Evolutionary conservation across 179 eudicot species (phyloP).

Genomic region (Silene coronaria): DNA sequence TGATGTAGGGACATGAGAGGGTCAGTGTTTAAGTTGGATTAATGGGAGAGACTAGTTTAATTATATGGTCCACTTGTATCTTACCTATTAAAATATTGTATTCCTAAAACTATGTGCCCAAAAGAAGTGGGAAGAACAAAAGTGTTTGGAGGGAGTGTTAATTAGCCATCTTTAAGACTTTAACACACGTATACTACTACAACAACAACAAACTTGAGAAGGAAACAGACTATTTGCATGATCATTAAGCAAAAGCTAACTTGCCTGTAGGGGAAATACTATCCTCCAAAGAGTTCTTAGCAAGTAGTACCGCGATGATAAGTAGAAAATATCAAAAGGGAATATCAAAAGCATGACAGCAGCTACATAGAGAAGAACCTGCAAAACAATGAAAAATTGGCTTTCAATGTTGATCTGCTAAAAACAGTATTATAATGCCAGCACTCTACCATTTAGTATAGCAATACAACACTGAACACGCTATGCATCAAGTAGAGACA

Average conservation of each 20-base stretch:
- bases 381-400: slow-evolving; percentile 28
- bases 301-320: slow-evolving; percentile 83
- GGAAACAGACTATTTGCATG: not conserved
- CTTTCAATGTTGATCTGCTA: slow-evolving; percentile 12
- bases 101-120: no score
- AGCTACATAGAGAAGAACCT: slow-evolving; percentile 88
- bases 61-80: no score
- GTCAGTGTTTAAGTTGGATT: no score
- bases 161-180: not conserved
- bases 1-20: no score
- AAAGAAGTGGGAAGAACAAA: no score
- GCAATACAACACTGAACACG: not conserved
- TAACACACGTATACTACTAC: not conserved
- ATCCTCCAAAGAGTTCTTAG: slow-evolving; percentile 93
- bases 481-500: not conserved
- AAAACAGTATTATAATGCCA: not conserved
- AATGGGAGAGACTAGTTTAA: no score
- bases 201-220: not conserved
- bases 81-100: no score
- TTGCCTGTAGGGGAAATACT: slow-evolving; percentile 90
- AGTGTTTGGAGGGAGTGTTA: no score
- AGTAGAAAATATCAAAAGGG: slow-evolving; percentile 88
- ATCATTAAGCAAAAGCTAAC: slow-evolving; percentile 30
- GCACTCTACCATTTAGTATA: not conserved
- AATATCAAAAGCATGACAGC: slow-evolving; percentile 60